phyloP scores from a whole-genome alignment of 257 asterid species.

The Nicotiana otophora region DNA sequence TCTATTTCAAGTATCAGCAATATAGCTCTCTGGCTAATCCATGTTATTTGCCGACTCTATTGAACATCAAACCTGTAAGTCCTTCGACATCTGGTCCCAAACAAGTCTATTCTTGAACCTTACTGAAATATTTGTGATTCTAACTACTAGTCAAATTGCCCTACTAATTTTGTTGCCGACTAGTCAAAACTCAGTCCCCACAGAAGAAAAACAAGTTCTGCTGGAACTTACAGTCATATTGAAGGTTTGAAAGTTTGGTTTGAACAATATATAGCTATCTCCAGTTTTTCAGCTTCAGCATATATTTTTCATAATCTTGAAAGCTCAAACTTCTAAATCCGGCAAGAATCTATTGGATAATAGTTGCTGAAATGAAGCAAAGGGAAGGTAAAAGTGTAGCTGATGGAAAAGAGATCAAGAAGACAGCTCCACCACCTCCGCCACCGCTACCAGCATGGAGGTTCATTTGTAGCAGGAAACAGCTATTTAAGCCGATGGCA shows the following conservation, averaged over 20 bases:
- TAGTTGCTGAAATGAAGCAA: conserved; percentile 4
- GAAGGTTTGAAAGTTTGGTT: conserved; percentile 17
- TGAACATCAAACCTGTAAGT: neutral
- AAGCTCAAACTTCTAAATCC: neutral
- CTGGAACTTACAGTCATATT: neutral
- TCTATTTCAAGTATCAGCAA: neutral
- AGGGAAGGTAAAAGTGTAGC: conserved; percentile 1
- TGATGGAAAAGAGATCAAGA: neutral
- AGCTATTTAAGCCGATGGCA: conserved; percentile 11
- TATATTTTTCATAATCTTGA: neutral
- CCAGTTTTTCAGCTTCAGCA: too few species aligned
- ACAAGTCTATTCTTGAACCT: neutral
- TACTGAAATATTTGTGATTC: neutral
- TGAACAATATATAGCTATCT: neutral
- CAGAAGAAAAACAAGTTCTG: neutral
- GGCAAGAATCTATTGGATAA: neutral
- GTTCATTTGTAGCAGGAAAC: neutral
- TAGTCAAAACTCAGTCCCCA: neutral
- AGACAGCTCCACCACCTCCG: conserved; percentile 8
- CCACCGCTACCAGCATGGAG: conserved; percentile 16
- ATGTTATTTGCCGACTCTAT: neutral
- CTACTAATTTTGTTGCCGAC: conserved; percentile 10
- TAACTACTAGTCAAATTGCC: neutral
- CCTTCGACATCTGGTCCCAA: neutral
- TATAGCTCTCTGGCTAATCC: neutral